Evolutionary conservation across 176 grass and related monocot species (phyloP), one percentile per base, ranked within the genome.

Genomic region (Themeda triandra): DNA sequence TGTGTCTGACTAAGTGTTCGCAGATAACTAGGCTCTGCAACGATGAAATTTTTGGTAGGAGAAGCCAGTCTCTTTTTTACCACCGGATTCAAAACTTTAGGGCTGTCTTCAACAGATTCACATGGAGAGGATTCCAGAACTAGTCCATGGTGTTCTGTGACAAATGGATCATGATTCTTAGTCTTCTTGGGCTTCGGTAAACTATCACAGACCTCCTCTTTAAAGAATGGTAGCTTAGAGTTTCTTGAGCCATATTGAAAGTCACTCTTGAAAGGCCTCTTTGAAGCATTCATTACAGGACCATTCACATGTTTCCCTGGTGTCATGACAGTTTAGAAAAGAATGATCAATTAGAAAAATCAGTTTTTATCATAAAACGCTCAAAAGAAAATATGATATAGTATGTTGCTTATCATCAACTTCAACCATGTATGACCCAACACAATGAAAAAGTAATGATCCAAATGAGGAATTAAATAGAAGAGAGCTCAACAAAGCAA

Each of bases 1-100:
- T 92, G 94, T 81, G 92, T 87, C 74, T 97, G 92, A 77, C 94
- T 91, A n/a, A 97, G 90, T 62, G 94, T 97, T 32, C 77, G 80
- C 69, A 97, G 80, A 83, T 97, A 97, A 68, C 90, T 92, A 23
- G 92, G 94, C 40, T 97, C 81, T 39, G 92, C 92, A 63, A 86
- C 90, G 5, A 84, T 80, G 28, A 92, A 94, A 79, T 87, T 97
- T 92, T 79, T 92, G 62, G 78, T 44, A 62, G 69, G 62, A 54
- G 32, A 81, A 86, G 74, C 27, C 19, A 6, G 64, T 80, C 74
- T 82, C 59, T 77, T 80, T 27, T 64, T 77, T 56, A 74, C 35
- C 71, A 48, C 36, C 58, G 79, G 80, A 83, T 86, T 63, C 32
- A 74, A 63, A 72, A 48, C 78, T 84, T 62, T 80, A 37, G 82